Conservation (phyloP, 805 yeast genomes). For the Candida koratica region DNA sequence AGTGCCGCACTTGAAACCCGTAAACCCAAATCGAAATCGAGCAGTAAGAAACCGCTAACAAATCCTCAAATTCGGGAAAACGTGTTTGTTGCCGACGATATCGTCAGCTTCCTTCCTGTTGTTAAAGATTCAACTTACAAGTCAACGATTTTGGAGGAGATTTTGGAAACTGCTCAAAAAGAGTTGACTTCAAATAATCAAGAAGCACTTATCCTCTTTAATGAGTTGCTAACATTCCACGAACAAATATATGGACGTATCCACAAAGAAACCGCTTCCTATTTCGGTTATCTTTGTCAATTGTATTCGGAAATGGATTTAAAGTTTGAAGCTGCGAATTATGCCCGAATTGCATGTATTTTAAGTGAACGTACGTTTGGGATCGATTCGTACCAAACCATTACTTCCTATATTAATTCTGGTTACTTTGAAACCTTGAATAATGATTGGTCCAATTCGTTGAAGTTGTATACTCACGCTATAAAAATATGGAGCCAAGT, state of each 20-base stretch:
- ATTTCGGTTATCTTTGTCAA: constrained; percentile 62
- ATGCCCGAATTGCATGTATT: constrained; percentile 64
- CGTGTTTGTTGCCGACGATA: constrained; percentile 57
- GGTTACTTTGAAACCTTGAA: constrained; percentile 66
- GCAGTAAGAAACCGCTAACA: constrained; percentile 12
- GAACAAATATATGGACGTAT: constrained; percentile 83
- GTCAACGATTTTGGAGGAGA: constrained; percentile 68
- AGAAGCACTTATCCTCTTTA: constrained; percentile 44
- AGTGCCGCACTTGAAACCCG: background rate
- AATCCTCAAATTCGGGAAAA: constrained; percentile 28
- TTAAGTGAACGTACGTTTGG: constrained; percentile 81
- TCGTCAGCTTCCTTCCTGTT: constrained; percentile 68
- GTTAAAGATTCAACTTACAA: constrained; percentile 66
- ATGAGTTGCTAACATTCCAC: constrained; percentile 66
- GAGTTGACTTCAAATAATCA: constrained; percentile 28
- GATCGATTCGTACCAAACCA: constrained; percentile 71
- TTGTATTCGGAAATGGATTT: constrained; percentile 59
- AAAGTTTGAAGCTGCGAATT: constrained; percentile 54
- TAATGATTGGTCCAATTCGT: constrained; percentile 55
- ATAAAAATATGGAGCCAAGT: constrained; percentile 53
- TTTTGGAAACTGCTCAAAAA: constrained; percentile 59
- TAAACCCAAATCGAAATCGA: background rate
- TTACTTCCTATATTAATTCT: constrained; percentile 68
- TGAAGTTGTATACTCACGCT: constrained; percentile 59
- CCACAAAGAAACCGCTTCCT: constrained; percentile 73